phyloP scores from a whole-genome alignment of 352 stramenopile species.

The Globisporangium radiosum region DNA sequence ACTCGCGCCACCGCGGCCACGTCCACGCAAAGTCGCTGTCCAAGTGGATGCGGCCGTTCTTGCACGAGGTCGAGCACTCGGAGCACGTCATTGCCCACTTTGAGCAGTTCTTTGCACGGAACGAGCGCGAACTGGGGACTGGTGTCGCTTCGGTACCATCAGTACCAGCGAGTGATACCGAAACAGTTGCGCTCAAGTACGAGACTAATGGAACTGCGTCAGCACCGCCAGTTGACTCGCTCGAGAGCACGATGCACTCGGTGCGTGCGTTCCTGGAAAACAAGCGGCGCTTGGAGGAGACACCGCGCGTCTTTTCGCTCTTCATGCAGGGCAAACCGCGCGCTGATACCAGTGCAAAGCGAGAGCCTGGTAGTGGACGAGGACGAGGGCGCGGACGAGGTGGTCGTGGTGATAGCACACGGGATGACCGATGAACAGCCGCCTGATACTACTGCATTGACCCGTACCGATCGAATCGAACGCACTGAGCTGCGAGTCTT shows the following conservation, averaged over 20 bases:
- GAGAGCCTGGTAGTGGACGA: neutral
- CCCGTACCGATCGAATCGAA: neutral
- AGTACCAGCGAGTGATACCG: neutral
- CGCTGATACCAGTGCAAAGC: neutral
- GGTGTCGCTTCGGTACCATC: neutral
- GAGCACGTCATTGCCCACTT: conserved; percentile 60
- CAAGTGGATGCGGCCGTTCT: conserved; percentile 75
- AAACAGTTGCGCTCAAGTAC: conserved; percentile 34
- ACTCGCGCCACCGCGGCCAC: conserved; percentile 77
- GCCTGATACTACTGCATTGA: no score
- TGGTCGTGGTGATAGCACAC: neutral
- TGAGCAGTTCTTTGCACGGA: conserved; percentile 56
- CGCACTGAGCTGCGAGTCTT: neutral
- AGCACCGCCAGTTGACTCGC: conserved; percentile 1
- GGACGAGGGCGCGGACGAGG: no score
- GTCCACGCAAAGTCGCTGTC: conserved; percentile 58
- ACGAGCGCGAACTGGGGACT: conserved; percentile 29
- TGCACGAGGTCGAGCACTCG: conserved; percentile 65
- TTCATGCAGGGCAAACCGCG: conserved; percentile 10
- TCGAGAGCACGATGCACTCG: conserved; percentile 20
- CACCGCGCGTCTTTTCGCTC: conserved; percentile 13
- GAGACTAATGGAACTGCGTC: conserved; percentile 13
- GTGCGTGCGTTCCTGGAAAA: conserved; percentile 29
- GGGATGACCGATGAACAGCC: no score
- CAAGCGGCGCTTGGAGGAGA: conserved; percentile 6